Evolutionary conservation across 2,329 filamentous ascomycete genomes (phyloP).

Genomic region (Sphaerulina musiva): DNA sequence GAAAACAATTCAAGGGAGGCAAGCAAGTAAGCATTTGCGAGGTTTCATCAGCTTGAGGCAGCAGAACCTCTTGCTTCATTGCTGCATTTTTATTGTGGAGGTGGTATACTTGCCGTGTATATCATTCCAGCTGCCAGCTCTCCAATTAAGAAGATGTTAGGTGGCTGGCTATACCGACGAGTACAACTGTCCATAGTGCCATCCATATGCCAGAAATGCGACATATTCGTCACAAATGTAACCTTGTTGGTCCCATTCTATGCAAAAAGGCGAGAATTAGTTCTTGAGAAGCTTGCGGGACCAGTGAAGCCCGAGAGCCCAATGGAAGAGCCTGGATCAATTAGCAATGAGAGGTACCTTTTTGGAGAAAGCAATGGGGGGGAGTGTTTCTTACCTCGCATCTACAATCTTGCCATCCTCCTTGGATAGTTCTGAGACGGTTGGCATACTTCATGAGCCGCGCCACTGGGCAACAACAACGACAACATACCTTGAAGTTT

Average conservation of each 20-base stretch:
- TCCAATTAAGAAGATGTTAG: neutral
- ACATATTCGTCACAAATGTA: constrained; percentile 31
- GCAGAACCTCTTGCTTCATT: neutral
- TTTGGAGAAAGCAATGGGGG: too few species aligned
- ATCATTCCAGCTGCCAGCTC: neutral
- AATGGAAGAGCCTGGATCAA: constrained; percentile 52
- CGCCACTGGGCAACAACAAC: too few species aligned
- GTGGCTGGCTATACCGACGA: neutral
- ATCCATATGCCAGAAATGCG: constrained; percentile 30
- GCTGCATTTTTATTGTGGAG: neutral
- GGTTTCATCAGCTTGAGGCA: too few species aligned
- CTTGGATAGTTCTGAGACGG: constrained; percentile 30
- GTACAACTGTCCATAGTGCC: constrained; percentile 24
- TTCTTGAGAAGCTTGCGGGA: constrained; percentile 27
- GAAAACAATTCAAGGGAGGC: too few species aligned
- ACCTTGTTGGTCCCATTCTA: constrained; percentile 28
- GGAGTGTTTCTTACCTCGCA: constrained; percentile 32
- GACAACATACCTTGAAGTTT: constrained; percentile 40
- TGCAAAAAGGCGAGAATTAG: constrained; percentile 17
- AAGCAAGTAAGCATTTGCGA: too few species aligned
- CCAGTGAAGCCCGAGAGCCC: constrained; percentile 52
- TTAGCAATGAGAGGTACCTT: neutral
- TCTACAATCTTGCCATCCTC: constrained; percentile 50
- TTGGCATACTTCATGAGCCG: constrained; percentile 18
- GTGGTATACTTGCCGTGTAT: neutral